Percentiles rank a stretch among this genome's conserved stretches.
phyloP scores from a whole-genome alignment of 495 filamentous ascomycete species.

The Penicillium dipodomyicola region DNA sequence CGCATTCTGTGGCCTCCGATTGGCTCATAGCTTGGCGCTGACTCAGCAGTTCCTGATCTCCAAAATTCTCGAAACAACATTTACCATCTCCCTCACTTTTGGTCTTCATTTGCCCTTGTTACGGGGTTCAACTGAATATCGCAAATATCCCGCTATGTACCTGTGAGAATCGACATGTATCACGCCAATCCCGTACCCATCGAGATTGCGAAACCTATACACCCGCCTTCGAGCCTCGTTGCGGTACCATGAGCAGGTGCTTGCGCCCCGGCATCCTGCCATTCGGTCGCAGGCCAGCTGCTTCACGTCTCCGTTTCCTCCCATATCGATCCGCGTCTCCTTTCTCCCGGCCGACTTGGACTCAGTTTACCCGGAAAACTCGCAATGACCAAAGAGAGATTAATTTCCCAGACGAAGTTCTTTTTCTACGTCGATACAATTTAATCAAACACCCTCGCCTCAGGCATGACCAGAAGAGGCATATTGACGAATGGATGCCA shows the following conservation, averaged over 20 bases:
- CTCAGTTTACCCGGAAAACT: neutral
- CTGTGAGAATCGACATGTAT: slow-evolving; percentile 41
- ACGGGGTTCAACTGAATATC: neutral
- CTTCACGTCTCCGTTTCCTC: slow-evolving; percentile 10
- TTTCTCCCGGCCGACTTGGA: slow-evolving; percentile 11
- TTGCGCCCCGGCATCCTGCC: slow-evolving; percentile 38
- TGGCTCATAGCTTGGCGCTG: slow-evolving; percentile 5
- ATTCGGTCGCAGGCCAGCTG: slow-evolving; percentile 31
- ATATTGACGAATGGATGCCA: slow-evolving; percentile 40
- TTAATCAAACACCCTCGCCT: slow-evolving; percentile 17
- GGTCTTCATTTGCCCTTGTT: neutral
- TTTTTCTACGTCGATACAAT: slow-evolving; percentile 15
- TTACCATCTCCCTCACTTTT: neutral
- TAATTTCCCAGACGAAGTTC: slow-evolving; percentile 6
- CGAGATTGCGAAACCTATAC: slow-evolving; percentile 38
- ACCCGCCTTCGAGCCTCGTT: slow-evolving; percentile 27
- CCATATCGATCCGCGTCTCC: slow-evolving; percentile 10
- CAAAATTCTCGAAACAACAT: slow-evolving; percentile 12
- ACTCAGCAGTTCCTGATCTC: slow-evolving; percentile 8
- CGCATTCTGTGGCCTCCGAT: slow-evolving; percentile 10
- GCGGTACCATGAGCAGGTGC: slow-evolving; percentile 49
- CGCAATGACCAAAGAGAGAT: neutral
- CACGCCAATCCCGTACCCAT: slow-evolving; percentile 31
- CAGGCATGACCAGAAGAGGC: slow-evolving; percentile 7
- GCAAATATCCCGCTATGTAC: slow-evolving; percentile 19